Evolutionary conservation across 2,329 filamentous ascomycete genomes (phyloP), one percentile per base, ranked within the genome.

Genomic region (Fusarium sp.): DNA sequence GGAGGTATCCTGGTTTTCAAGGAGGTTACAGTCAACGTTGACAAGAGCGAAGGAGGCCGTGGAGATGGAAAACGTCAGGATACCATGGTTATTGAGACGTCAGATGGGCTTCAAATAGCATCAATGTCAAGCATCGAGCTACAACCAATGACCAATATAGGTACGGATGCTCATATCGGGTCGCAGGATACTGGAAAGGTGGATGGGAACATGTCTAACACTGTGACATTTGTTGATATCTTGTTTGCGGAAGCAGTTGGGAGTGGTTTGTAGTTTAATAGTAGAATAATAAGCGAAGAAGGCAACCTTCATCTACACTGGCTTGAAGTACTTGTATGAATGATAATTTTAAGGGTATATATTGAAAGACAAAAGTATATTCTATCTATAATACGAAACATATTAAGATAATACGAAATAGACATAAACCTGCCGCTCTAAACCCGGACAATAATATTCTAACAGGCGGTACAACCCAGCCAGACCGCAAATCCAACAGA

Each of bases 1-100:
- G 88, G 89, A 12, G 88, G 89, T 33, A 91, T 91, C 77, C 87
- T 90, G 83, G 86, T 91, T 6, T 88, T 87, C 20, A 87, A 90
- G 68, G 88, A 91, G 73, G 87, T 91, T 59, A 87, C 85, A 14
- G 86, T 91, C 20, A 85, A 89, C 22, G 77, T 80, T 2, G 73
- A 80, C 61, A 67, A 67, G 14, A 64, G 46, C 6, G 59, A 63
- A 31, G 57, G 29, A 22, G 20, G 53, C 44, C 8, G 35, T 33
- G 24, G 62, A 49, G 33, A 70, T 72, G 22, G 22, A 24, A 57
- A 36, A 14, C 11, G 24, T 8, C 24, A 51, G 24, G 46, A 31
- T 31, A 51, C 27, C 1, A 31, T 14, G 16, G 24, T 31, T 12
- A 27, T 51, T 29, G 46, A 51, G 46, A n/a, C 46, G 6, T 31